phyloP scores from a whole-genome alignment of 106 monocot species.

The Iris macrosiphon region DNA sequence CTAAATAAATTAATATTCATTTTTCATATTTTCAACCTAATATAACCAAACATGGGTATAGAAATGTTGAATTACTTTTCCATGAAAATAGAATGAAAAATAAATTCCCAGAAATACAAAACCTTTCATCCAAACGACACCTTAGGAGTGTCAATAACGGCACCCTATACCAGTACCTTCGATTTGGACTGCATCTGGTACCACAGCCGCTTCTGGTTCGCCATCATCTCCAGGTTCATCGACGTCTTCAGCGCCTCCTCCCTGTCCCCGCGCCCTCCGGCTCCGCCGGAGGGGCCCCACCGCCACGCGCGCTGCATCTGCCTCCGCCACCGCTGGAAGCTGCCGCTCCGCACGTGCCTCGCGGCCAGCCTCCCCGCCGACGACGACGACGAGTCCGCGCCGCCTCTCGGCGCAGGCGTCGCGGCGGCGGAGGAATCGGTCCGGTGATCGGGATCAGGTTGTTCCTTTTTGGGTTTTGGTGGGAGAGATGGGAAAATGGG shows the following conservation, averaged over 20 bases:
- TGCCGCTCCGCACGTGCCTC: constrained; percentile 46
- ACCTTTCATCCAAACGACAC: too few species aligned
- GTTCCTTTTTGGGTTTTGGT: not conserved
- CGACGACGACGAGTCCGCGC: constrained; percentile 6
- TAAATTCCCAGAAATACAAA: too few species aligned
- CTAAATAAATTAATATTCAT: too few species aligned
- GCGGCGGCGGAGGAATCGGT: not conserved
- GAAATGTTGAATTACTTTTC: too few species aligned
- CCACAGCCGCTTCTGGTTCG: constrained; percentile 89
- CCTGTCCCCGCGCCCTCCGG: constrained; percentile 8
- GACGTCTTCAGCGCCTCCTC: constrained; percentile 40
- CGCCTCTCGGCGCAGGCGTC: not conserved
- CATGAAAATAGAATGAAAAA: too few species aligned
- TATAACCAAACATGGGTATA: too few species aligned
- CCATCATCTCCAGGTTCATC: constrained; percentile 67
- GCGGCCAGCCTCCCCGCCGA: constrained; percentile 17
- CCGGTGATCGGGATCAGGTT: not conserved
- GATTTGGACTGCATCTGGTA: constrained; percentile 63
- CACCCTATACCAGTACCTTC: constrained; percentile 49
- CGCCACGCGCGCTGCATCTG: constrained; percentile 88
- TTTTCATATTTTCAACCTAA: too few species aligned
- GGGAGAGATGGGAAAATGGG: not conserved
- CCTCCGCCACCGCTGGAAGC: constrained; percentile 66
- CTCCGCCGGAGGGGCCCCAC: constrained; percentile 36
- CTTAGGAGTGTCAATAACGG: too few species aligned